Base-by-base conservation (phyloP, 192 early-diverging fungal genomes). In the Coemansia sp. region DNA sequence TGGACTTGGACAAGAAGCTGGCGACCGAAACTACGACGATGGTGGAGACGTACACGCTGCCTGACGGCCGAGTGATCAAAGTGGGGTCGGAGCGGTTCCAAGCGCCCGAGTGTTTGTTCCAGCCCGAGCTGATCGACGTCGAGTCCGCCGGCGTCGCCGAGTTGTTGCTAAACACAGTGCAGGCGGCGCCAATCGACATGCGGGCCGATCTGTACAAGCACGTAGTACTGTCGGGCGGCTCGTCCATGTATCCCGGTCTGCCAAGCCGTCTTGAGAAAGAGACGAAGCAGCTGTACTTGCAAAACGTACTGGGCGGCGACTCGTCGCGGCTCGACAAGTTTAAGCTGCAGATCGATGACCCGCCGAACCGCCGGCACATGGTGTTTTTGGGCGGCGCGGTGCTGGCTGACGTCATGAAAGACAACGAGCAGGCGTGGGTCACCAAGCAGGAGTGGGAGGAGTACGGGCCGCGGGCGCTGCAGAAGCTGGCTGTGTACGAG, bases 351-450 rank as follows among this genome's bases (percentile, higher is more conserved):
- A 95, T 99, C 64, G 94, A 95, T 74, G 97, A 99, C 72, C 97
- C 96, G 57, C 97, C 97, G 35, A 85, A 93, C 72, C 91, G 97
- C 76, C 97, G 93, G 77, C 96, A 99, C 74, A 94, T 95, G 91
- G 97, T 99, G 14, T 99, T 97, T 84, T 67, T 97, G 55, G 97
- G 97, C 77, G 97, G 97, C 27, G 93, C 95, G 53, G 97, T 99
- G 11, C 78, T 98, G 55, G 95, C 92, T 25, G 91, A 96, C 62
- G 92, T 97, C 49, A 93, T 97, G 92, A 93, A 96, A 83, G 80
- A 93, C 78, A 89, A 90, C 60, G 89, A 91, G 38, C 69, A 80
- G 6, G 90, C 94, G 77, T 99, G 95, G 97, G 87, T 98, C 50
- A 87, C 94, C 35, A 94, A 93, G 85, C 76, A 86, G 67, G 97